A percentile compares a stretch with the other conserved stretches of the same genome.
These are phyloP conservation scores for Blechomonas ayalai DNA, from an alignment of 208 protist species.

Conservation along the genomic window DNA sequence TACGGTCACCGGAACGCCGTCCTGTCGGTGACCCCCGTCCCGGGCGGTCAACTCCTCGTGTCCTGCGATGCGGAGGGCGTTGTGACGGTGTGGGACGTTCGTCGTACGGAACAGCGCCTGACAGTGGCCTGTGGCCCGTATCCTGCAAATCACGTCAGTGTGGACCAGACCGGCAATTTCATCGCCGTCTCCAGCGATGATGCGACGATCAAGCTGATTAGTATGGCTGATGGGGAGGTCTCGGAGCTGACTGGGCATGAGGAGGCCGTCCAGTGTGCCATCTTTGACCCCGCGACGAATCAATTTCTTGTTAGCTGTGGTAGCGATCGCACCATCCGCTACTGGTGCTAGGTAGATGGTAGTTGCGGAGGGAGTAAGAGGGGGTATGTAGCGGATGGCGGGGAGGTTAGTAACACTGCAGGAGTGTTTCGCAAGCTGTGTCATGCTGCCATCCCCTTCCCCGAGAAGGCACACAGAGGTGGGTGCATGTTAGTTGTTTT, in stretches of 20 bases:
- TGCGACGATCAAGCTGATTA: slow-evolving; percentile 91
- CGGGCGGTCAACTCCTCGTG: slow-evolving; percentile 38
- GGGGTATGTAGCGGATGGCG: not conserved
- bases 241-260: slow-evolving; percentile 65
- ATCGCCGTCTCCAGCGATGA: slow-evolving; percentile 93
- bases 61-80: slow-evolving; percentile 94
- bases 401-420: not conserved
- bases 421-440: not conserved
- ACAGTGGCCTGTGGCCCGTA: slow-evolving; percentile 59
- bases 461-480: not conserved
- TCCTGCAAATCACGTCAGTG: slow-evolving; percentile 61
- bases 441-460: not conserved
- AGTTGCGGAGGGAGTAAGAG: not conserved
- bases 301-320: slow-evolving; percentile 74
- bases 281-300: slow-evolving; percentile 70
- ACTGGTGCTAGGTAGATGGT: slow-evolving; percentile 53
- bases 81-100: slow-evolving; percentile 80
- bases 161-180: slow-evolving; percentile 63
- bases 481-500: slow-evolving; percentile 5
- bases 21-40: slow-evolving; percentile 68
- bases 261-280: slow-evolving; percentile 82
- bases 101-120: slow-evolving; percentile 53
- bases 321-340: slow-evolving; percentile 75
- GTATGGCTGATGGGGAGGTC: slow-evolving; percentile 77
- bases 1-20: slow-evolving; percentile 92